Evolutionary conservation across 2,329 filamentous ascomycete genomes (phyloP).

Genomic region (Boeremia lycopersici): DNA sequence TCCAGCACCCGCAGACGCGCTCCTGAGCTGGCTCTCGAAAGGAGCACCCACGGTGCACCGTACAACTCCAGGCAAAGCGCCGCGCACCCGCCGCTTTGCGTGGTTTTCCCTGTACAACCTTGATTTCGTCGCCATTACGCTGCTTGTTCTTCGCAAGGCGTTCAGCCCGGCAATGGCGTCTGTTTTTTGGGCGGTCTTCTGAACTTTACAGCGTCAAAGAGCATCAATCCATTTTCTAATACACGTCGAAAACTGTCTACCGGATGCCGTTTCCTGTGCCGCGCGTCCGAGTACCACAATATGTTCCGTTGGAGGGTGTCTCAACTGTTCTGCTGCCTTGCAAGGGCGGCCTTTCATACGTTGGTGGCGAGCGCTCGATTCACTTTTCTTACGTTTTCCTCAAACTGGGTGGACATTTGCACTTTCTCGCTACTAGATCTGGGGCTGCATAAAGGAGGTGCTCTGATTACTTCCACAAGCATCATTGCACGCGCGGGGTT

Average conservation of each 20-base stretch:
- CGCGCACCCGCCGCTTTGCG: conserved; percentile 1
- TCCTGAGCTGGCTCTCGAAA: conserved; percentile 41
- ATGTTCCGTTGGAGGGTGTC: conserved; percentile 16
- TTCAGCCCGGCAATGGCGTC: conserved; percentile 25
- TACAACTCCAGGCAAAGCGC: conserved; percentile 11
- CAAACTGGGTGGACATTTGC: conserved; percentile 33
- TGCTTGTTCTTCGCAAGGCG: conserved; percentile 22
- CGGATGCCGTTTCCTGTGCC: conserved; percentile 18
- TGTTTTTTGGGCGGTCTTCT: conserved; percentile 30
- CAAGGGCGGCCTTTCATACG: conserved; percentile 10
- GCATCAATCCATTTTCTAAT: conserved; percentile 25
- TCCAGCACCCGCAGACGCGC: conserved; percentile 15
- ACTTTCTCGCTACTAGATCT: conserved; percentile 33
- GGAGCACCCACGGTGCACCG: conserved; percentile 24
- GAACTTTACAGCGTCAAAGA: conserved; percentile 30
- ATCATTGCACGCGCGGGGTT: conserved; percentile 31
- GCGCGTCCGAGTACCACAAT: conserved; percentile 8
- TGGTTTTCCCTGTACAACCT: conserved; percentile 31
- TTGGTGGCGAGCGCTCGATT: conserved; percentile 30
- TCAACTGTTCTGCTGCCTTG: conserved; percentile 8
- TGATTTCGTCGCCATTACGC: conserved; percentile 21
- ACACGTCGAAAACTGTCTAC: conserved; percentile 4
- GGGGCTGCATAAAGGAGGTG: conserved; percentile 36
- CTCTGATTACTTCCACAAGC: conserved; percentile 28
- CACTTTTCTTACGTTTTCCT: conserved; percentile 14